Evolutionary conservation across 2,329 filamentous ascomycete genomes (phyloP).

Genomic region (Aspergillus neoniger): DNA sequence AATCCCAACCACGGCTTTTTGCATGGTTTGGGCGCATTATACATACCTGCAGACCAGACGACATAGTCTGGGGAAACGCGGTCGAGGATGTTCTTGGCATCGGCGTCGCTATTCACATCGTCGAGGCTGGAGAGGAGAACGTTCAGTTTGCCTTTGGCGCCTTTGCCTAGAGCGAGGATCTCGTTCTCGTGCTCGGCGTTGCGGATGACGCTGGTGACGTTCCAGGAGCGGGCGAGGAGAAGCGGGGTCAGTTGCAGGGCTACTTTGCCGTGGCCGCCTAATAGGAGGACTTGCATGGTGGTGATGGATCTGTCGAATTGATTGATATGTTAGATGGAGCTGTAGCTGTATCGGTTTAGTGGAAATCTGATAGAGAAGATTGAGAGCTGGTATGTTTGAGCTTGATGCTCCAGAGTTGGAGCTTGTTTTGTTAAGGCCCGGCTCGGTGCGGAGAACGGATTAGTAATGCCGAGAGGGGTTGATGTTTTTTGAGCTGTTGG

Average conservation of each 20-base stretch:
- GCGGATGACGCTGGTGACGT: conserved; percentile 76
- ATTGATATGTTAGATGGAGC: neutral
- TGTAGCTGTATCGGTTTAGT: neutral
- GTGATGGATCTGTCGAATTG: conserved; percentile 10
- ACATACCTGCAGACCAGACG: conserved; percentile 49
- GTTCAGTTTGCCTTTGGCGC: conserved; percentile 63
- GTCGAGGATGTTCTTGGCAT: conserved; percentile 63
- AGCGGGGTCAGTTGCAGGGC: conserved; percentile 74
- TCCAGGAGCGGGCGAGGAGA: conserved; percentile 72
- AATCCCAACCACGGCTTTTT: neutral
- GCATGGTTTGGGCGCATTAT: conserved; percentile 4
- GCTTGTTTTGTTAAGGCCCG: neutral
- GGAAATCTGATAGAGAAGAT: neutral
- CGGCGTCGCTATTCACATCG: conserved; percentile 64
- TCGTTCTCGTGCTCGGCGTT: conserved; percentile 65
- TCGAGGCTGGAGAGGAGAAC: conserved; percentile 72
- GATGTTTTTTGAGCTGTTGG: neutral
- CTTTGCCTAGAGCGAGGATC: conserved; percentile 62
- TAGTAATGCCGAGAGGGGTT: conserved; percentile 1
- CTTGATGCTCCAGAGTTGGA: neutral
- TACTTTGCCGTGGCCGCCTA: conserved; percentile 81
- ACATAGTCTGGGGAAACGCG: conserved; percentile 47
- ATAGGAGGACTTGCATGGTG: conserved; percentile 62
- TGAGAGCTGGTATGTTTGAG: neutral
- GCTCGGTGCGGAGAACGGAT: neutral